These are phyloP conservation scores for Lachancea quebecensis DNA, from an alignment of 805 yeast genomes.

Conservation along the genomic window DNA sequence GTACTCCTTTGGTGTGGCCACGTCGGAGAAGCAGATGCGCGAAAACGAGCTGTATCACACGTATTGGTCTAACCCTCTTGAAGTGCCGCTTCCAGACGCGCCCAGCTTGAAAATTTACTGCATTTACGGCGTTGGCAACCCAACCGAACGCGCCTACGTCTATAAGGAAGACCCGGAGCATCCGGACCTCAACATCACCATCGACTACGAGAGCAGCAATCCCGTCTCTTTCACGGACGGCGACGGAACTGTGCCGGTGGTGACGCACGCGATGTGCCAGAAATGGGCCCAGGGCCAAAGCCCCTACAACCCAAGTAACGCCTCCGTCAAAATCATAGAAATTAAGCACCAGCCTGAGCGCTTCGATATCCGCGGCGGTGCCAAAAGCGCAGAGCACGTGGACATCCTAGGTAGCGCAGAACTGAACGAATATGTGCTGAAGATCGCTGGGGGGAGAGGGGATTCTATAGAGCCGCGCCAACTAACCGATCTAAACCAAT, in stretches of 20 bases:
- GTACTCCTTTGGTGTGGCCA: slow-evolving; percentile 75
- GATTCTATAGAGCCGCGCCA: slow-evolving; percentile 53
- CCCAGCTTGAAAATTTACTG: slow-evolving; percentile 86
- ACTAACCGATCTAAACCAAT: slow-evolving; percentile 52
- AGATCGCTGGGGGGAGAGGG: slow-evolving; percentile 79
- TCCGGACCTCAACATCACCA: slow-evolving; percentile 56
- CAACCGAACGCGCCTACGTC: slow-evolving; percentile 88
- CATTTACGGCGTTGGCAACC: slow-evolving; percentile 94
- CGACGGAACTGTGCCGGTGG: slow-evolving; percentile 87
- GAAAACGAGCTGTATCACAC: slow-evolving; percentile 62
- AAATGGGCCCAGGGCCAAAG: slow-evolving; percentile 67
- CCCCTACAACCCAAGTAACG: slow-evolving; percentile 73
- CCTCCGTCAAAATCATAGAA: slow-evolving; percentile 75
- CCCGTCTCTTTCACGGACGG: slow-evolving; percentile 86
- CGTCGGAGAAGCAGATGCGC: slow-evolving; percentile 48
- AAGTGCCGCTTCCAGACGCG: slow-evolving; percentile 85
- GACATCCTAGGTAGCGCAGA: slow-evolving; percentile 92
- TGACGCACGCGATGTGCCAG: slow-evolving; percentile 87
- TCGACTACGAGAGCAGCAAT: slow-evolving; percentile 53
- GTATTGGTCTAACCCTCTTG: slow-evolving; percentile 94
- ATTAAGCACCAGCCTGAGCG: slow-evolving; percentile 89
- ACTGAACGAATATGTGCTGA: slow-evolving; percentile 75
- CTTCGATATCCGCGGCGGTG: slow-evolving; percentile 94
- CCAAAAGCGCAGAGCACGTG: slow-evolving; percentile 95
- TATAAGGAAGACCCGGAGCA: slow-evolving; percentile 65